phyloP scores from a whole-genome alignment of 2,329 filamentous ascomycete species.

The Ceratocystis huliohia region DNA sequence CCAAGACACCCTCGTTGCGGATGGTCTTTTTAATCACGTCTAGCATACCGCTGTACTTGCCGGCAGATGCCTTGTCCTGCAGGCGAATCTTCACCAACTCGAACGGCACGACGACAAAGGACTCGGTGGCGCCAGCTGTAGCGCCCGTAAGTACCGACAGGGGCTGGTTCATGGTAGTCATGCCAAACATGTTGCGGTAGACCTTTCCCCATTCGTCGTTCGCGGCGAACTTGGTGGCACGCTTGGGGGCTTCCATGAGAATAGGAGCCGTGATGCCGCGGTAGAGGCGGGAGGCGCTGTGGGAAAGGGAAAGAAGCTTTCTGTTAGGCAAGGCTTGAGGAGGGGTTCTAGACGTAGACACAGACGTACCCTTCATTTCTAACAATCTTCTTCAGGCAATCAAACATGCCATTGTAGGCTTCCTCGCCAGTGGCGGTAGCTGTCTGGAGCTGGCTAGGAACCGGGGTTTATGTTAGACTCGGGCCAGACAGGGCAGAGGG shows the following conservation, averaged over 20 bases:
- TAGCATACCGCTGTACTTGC: slow-evolving; percentile 72
- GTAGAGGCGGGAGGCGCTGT: slow-evolving; percentile 76
- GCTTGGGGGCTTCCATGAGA: slow-evolving; percentile 88
- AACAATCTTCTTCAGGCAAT: slow-evolving; percentile 97
- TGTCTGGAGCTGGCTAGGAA: slow-evolving; percentile 68
- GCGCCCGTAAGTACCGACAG: slow-evolving; percentile 89
- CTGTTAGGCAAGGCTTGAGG: background rate
- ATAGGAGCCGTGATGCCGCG: slow-evolving; percentile 92
- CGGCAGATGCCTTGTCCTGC: slow-evolving; percentile 85
- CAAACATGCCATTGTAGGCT: slow-evolving; percentile 89
- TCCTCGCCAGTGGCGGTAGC: slow-evolving; percentile 62
- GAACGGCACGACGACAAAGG: slow-evolving; percentile 95
- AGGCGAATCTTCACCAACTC: slow-evolving; percentile 97
- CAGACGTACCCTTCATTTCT: slow-evolving; percentile 75
- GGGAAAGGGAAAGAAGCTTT: background rate
- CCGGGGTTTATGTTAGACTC: slow-evolving; percentile 12
- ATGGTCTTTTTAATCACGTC: slow-evolving; percentile 75
- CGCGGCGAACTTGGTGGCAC: slow-evolving; percentile 96
- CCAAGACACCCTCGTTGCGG: slow-evolving; percentile 67
- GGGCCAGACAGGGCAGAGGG: slow-evolving; percentile 16
- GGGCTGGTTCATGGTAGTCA: slow-evolving; percentile 77
- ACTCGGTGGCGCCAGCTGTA: slow-evolving; percentile 85
- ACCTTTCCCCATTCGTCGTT: slow-evolving; percentile 97
- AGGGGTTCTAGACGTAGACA: background rate
- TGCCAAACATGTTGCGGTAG: slow-evolving; percentile 77